Evolutionary conservation across 2,329 filamentous ascomycete species (phyloP).

Genomic region (Beauveria scarabaeidicola): DNA sequence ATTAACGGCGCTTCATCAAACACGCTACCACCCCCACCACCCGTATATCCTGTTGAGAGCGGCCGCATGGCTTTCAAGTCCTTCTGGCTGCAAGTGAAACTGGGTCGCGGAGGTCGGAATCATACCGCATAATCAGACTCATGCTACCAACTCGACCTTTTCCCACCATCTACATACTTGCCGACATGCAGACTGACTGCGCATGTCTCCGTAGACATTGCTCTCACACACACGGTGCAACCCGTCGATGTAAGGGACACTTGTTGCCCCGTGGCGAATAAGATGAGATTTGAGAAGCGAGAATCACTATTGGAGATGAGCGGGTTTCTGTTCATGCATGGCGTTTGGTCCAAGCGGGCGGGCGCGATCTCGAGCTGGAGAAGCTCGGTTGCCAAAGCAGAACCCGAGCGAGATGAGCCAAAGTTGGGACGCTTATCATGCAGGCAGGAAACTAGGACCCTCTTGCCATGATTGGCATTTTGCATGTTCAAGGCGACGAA

Average conservation of each 20-base stretch:
- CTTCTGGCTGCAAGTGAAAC: neutral
- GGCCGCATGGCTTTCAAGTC: neutral
- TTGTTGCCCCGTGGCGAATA: neutral
- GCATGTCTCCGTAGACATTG: neutral
- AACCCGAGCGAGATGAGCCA: neutral
- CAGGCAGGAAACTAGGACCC: neutral
- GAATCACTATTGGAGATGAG: neutral
- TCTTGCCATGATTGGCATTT: neutral
- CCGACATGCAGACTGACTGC: neutral
- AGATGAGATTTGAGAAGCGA: neutral
- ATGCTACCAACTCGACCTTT: neutral
- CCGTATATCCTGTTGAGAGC: neutral
- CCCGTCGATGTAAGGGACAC: neutral
- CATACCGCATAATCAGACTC: neutral
- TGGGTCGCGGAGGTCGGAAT: neutral
- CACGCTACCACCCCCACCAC: neutral
- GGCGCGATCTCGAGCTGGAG: slow-evolving; percentile 7
- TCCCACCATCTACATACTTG: neutral
- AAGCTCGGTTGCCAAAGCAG: neutral
- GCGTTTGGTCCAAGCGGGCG: slow-evolving; percentile 2
- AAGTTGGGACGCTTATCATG: neutral
- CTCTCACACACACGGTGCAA: neutral
- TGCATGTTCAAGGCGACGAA: slow-evolving; percentile 2
- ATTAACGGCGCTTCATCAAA: slow-evolving; percentile 7
- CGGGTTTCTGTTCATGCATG: slow-evolving; percentile 2